Percentiles rank a stretch among this genome's conserved stretches.
Conservation (phyloP, 176 grass and related monocot genomes). For the Chloris gayana region DNA sequence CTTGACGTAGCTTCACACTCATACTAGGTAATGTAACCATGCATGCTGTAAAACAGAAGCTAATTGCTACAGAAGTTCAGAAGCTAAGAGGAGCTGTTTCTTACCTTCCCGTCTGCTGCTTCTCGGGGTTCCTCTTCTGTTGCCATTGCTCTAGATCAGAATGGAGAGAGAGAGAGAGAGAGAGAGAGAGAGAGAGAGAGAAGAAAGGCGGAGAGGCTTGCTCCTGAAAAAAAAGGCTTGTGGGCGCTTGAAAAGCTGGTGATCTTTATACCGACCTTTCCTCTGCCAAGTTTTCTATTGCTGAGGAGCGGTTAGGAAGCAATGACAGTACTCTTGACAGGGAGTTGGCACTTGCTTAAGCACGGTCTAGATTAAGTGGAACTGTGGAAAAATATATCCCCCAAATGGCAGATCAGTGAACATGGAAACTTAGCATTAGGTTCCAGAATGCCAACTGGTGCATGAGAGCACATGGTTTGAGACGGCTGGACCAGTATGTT, state of each 20-base stretch:
- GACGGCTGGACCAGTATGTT: conserved; percentile 57
- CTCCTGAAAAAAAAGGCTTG: conserved; percentile 36
- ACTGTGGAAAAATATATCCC: conserved; percentile 46
- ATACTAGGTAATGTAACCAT: conserved; percentile 16
- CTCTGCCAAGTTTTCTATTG: conserved; percentile 58
- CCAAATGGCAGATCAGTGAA: conserved; percentile 51
- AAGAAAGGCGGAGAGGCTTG: conserved; percentile 26
- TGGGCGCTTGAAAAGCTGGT: conserved; percentile 50
- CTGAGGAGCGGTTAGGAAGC: conserved; percentile 39
- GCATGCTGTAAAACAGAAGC: conserved; percentile 40
- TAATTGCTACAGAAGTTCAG: conserved; percentile 28
- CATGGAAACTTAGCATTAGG: conserved; percentile 48
- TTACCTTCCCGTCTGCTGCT: conserved; percentile 46
- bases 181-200: not conserved
- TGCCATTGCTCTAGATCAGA: conserved; percentile 58
- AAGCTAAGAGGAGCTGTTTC: conserved; percentile 24
- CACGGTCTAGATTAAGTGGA: conserved; percentile 17
- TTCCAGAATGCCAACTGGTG: conserved; percentile 58
- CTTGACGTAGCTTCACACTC: conserved; percentile 1
- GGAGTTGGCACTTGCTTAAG: conserved; percentile 32
- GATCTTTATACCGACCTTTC: conserved; percentile 56
- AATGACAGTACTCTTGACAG: conserved; percentile 48
- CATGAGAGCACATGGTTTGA: conserved; percentile 48
- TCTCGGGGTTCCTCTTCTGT: conserved; percentile 45
- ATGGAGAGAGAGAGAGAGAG: conserved; percentile 28